phyloP scores from a whole-genome alignment of 257 asterid species.

The Solanum acaule region DNA sequence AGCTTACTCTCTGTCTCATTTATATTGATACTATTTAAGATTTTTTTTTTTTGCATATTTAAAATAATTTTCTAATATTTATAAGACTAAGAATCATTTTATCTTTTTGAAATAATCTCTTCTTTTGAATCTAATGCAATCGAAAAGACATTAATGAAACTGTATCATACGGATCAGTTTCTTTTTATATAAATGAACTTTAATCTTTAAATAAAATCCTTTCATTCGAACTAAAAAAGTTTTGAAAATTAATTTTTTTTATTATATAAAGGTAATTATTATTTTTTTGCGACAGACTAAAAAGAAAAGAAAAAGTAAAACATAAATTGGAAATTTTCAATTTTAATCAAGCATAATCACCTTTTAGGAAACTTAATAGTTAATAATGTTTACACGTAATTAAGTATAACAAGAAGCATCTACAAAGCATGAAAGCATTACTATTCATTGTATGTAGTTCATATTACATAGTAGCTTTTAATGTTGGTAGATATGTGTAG shows the following conservation, averaged over 20 bases:
- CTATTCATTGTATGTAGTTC: not conserved
- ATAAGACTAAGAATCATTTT: not conserved
- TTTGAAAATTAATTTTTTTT: too few species aligned
- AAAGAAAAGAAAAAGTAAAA: too few species aligned
- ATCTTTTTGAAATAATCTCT: too few species aligned
- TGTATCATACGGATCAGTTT: not conserved
- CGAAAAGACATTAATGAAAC: too few species aligned
- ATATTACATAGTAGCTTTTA: not conserved
- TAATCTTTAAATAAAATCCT: not conserved
- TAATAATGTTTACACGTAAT: not conserved
- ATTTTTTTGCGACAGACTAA: not conserved
- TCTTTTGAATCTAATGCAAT: not conserved
- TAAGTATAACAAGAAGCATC: not conserved
- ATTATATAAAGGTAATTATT: not conserved
- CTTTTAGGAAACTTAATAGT: not conserved
- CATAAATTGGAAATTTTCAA: not conserved
- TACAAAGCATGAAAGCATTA: not conserved
- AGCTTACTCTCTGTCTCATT: not conserved
- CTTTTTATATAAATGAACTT: not conserved
- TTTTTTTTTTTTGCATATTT: not conserved
- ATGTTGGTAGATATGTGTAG: not conserved
- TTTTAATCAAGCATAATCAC: not conserved
- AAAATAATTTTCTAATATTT: too few species aligned
- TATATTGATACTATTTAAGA: not conserved
- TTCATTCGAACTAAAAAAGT: too few species aligned